Evolutionary conservation across 345 rosid species (phyloP).

Genomic region (Populus nigra): DNA sequence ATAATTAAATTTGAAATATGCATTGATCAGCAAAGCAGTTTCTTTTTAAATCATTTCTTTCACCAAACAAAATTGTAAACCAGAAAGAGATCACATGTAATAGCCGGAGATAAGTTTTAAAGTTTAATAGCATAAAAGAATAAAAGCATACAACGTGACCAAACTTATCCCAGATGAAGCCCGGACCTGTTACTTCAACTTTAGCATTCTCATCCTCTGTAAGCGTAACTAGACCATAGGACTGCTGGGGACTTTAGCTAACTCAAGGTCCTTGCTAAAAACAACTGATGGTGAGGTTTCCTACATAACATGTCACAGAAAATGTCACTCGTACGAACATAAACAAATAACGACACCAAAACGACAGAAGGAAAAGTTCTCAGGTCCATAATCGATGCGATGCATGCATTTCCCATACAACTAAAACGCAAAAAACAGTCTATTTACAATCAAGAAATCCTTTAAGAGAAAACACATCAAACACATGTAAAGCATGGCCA

Average conservation of each 20-base stretch:
- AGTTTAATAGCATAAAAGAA: neutral
- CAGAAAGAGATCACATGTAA: neutral
- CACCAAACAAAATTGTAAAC: neutral
- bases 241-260: constrained; percentile 41
- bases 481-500: too few relatives aligned
- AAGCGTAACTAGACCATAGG: constrained; percentile 21
- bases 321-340: neutral
- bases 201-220: constrained; percentile 50
- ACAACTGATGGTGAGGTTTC: constrained; percentile 75
- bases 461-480: too few relatives aligned
- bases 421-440: too few relatives aligned
- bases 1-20: too few relatives aligned
- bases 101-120: neutral
- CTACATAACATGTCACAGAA: constrained; percentile 18
- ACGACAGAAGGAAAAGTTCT: neutral
- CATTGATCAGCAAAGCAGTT: neutral
- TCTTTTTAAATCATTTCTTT: neutral
- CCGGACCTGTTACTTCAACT: constrained; percentile 87
- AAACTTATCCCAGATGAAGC: constrained; percentile 89
- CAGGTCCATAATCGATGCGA: neutral
- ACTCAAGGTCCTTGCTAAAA: constrained; percentile 65
- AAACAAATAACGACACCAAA: neutral
- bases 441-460: too few relatives aligned
- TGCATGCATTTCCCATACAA: neutral
- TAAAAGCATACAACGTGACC: constrained; percentile 79